Evolutionary conservation across 495 filamentous ascomycete species (phyloP).

Genomic region (Aspergillus bridgeri): DNA sequence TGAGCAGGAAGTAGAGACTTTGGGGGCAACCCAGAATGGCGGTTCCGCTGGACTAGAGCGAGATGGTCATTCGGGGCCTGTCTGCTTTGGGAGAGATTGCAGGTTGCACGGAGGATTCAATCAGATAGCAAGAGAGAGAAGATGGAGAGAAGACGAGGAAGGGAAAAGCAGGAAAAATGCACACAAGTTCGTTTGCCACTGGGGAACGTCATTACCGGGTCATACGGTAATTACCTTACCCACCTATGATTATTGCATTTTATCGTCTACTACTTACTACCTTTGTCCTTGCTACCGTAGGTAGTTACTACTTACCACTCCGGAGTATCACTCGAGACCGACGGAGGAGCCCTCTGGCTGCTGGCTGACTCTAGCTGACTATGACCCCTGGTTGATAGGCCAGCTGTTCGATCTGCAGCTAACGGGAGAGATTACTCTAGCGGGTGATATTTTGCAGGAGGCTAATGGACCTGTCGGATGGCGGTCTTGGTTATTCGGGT

Average conservation of each 20-base stretch:
- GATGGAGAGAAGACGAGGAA: not conserved
- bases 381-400: constrained; percentile 1
- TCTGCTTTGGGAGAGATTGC: constrained; percentile 5
- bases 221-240: constrained; percentile 16
- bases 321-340: too few species aligned
- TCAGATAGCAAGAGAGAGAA: not conserved
- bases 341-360: too few species aligned
- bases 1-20: constrained; percentile 21
- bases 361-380: too few species aligned
- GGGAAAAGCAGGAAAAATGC: not conserved
- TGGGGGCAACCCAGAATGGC: constrained; percentile 28
- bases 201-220: constrained; percentile 12
- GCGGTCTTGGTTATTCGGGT: too few species aligned
- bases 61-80: constrained; percentile 7
- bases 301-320: too few species aligned
- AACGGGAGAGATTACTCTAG: constrained; percentile 12
- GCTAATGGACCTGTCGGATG: not conserved
- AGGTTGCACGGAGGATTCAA: not conserved
- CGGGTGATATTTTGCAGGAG: constrained; percentile 4
- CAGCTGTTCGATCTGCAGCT: constrained; percentile 12
- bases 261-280: too few species aligned
- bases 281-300: too few species aligned
- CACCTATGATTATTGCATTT: too few species aligned
- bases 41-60: constrained; percentile 22
- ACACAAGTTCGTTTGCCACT: constrained; percentile 4